Evolutionary conservation across 352 stramenopile genomes (phyloP).

Genomic region (Globisporangium irregulare): DNA sequence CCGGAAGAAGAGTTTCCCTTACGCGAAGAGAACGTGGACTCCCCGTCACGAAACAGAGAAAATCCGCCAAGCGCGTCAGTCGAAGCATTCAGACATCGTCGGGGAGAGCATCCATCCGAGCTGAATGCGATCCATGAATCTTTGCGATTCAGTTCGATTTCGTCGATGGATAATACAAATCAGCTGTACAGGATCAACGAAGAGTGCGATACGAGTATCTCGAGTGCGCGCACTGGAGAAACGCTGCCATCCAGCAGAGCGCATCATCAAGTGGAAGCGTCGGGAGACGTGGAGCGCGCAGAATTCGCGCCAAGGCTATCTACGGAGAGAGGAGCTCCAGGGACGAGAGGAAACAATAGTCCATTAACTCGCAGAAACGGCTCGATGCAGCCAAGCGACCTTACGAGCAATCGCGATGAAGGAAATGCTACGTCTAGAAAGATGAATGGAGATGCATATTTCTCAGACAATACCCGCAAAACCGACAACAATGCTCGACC

Average conservation of each 20-base stretch:
- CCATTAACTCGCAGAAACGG: not conserved
- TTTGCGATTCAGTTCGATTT: slow-evolving; percentile 12
- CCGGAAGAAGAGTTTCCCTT: slow-evolving; percentile 7
- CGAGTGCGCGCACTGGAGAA: slow-evolving; percentile 17
- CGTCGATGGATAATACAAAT: slow-evolving; percentile 7
- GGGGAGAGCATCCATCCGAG: slow-evolving; percentile 6
- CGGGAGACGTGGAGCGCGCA: not conserved
- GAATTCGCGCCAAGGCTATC: not conserved
- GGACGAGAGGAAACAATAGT: not conserved
- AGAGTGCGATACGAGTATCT: slow-evolving; percentile 16
- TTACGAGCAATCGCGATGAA: not conserved
- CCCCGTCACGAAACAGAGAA: slow-evolving; percentile 2
- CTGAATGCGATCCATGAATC: slow-evolving; percentile 12
- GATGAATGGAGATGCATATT: not conserved
- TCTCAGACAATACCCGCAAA: not conserved
- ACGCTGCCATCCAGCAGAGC: slow-evolving; percentile 12
- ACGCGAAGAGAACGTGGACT: slow-evolving; percentile 7
- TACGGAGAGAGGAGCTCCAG: not conserved
- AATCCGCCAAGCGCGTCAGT: not conserved
- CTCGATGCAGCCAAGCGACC: not conserved
- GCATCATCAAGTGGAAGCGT: not conserved
- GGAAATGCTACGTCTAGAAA: not conserved
- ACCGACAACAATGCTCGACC: not conserved
- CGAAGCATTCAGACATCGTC: not conserved
- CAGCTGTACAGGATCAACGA: slow-evolving; percentile 17